A percentile compares a stretch with the other conserved stretches of the same genome.
Evolutionary conservation across 2,329 filamentous ascomycete genomes (phyloP).

Genomic region (Akanthomyces dipterigenus): DNA sequence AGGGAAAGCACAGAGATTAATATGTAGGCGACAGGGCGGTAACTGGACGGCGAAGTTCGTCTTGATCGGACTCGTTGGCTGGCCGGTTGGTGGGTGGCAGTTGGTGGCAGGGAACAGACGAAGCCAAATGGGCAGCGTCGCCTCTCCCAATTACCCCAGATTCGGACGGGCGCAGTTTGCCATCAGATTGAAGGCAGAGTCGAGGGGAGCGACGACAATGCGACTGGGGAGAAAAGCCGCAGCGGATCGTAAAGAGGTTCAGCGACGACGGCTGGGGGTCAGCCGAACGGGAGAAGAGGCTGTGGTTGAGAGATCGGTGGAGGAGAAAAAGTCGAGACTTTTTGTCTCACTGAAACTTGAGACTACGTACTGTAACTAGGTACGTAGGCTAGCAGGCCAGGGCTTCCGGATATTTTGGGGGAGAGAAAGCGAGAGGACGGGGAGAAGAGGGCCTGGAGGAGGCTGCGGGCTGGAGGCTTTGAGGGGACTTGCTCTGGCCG

Average conservation of each 20-base stretch:
- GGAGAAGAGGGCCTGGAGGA: neutral
- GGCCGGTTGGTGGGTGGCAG: slow-evolving; percentile 1
- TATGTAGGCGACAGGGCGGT: neutral
- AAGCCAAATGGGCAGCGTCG: slow-evolving; percentile 12
- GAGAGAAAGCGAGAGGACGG: neutral
- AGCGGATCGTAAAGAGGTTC: neutral
- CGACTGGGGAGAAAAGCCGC: neutral
- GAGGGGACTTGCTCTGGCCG: no score
- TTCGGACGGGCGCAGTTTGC: neutral
- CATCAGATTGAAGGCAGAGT: slow-evolving; percentile 4
- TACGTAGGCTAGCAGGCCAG: neutral
- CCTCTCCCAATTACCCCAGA: slow-evolving; percentile 13
- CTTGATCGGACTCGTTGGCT: neutral
- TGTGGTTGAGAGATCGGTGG: neutral
- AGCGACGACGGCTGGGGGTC: neutral
- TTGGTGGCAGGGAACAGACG: slow-evolving; percentile 6
- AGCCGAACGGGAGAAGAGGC: neutral
- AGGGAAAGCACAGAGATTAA: neutral
- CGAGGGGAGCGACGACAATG: neutral
- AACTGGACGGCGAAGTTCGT: neutral
- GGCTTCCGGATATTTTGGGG: neutral
- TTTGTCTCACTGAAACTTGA: slow-evolving; percentile 3
- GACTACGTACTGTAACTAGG: no score
- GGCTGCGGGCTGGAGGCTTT: no score
- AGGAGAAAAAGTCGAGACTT: slow-evolving; percentile 7